phyloP scores from a whole-genome alignment of 106 monocot genomes.

The Apostasia shenzhenica region DNA sequence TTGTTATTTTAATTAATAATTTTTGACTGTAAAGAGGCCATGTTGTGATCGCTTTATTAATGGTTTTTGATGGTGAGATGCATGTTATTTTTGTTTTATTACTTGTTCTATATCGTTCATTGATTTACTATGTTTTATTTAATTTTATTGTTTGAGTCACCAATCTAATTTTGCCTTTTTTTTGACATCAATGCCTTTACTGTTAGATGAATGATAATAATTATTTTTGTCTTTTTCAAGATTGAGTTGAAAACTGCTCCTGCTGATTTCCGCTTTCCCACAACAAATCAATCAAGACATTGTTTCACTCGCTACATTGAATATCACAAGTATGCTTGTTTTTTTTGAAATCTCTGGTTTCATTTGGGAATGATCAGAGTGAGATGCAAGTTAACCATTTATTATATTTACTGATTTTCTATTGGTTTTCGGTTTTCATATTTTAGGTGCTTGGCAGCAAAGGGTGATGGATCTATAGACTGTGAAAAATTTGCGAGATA shows the following conservation, averaged over 20 bases:
- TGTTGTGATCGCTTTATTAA: too few relatives aligned
- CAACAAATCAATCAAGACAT: conserved; percentile 61
- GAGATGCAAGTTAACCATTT: not conserved
- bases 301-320: conserved; percentile 84
- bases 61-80: too few relatives aligned
- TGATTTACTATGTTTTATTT: too few relatives aligned
- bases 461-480: conserved; percentile 69
- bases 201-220: too few relatives aligned
- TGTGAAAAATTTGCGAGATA: conserved; percentile 85
- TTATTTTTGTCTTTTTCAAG: conserved; percentile 10
- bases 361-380: not conserved
- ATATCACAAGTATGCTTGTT: conserved; percentile 47
- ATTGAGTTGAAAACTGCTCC: conserved; percentile 64
- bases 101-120: too few relatives aligned
- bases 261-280: conserved; percentile 69
- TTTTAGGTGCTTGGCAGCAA: conserved; percentile 72
- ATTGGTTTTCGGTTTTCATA: not conserved
- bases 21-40: too few relatives aligned
- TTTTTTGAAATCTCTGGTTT: conserved; percentile 4
- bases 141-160: too few relatives aligned
- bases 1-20: too few relatives aligned
- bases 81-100: too few relatives aligned
- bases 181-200: too few relatives aligned
- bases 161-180: too few relatives aligned
- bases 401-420: not conserved